Conservation (phyloP, 2,329 filamentous ascomycete species). For the Arthrobotrys sphaeroides region DNA sequence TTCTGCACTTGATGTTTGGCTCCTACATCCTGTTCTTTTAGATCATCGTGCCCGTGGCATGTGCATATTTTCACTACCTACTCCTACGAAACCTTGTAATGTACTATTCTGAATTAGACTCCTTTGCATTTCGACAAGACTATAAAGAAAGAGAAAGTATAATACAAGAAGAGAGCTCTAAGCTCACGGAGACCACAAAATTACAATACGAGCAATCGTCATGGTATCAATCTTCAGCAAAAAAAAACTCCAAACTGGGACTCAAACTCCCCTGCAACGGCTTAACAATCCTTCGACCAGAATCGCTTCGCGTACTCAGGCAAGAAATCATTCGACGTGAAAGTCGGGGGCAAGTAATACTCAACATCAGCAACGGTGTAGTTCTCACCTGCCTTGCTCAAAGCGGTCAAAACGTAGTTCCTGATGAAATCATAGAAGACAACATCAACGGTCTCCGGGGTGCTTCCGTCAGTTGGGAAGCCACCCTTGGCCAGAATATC, state of each 20-base stretch:
- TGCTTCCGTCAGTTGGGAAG: slow-evolving; percentile 66
- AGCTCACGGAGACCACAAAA: background rate
- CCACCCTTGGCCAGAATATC: slow-evolving; percentile 76
- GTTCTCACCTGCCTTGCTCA: slow-evolving; percentile 24
- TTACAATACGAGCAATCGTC: background rate
- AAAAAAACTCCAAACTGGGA: background rate
- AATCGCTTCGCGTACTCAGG: slow-evolving; percentile 35
- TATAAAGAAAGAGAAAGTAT: background rate
- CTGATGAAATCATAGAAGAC: slow-evolving; percentile 93
- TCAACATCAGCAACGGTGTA: slow-evolving; percentile 23
- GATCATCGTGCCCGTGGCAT: background rate
- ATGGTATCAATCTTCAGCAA: slow-evolving; percentile 6
- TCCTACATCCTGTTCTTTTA: background rate
- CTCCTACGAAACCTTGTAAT: background rate
- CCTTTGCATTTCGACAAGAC: background rate
- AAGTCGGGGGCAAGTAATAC: slow-evolving; percentile 28
- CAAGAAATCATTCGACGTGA: slow-evolving; percentile 49
- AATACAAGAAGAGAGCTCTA: slow-evolving; percentile 7
- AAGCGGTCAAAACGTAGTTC: slow-evolving; percentile 72
- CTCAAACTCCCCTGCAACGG: background rate
- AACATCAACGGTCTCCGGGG: slow-evolving; percentile 80
- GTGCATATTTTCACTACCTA: background rate
- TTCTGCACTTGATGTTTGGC: background rate
- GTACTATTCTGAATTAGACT: background rate
- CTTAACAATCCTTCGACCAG: slow-evolving; percentile 49